phyloP scores from a whole-genome alignment of 345 rosid species.

The Mangifera indica region DNA sequence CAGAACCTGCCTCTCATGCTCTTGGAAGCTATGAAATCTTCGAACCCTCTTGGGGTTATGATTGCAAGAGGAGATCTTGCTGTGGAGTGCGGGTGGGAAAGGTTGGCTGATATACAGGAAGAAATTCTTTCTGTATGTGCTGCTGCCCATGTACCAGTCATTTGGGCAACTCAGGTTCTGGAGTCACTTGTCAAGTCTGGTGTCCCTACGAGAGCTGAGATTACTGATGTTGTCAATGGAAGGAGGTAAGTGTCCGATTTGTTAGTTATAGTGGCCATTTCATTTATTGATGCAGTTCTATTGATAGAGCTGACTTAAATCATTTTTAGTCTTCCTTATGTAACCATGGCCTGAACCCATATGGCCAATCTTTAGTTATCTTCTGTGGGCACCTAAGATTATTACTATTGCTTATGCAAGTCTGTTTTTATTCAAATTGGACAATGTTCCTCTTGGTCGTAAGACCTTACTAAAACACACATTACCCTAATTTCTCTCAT shows the following conservation, averaged over 20 bases:
- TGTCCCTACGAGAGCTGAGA: conserved; percentile 71
- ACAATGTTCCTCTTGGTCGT: too few relatives aligned
- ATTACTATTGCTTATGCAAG: too few relatives aligned
- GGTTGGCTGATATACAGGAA: conserved; percentile 60
- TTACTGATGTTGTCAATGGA: conserved; percentile 60
- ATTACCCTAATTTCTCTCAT: neutral
- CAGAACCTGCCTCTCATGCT: conserved; percentile 50
- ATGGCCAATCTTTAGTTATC: too few relatives aligned
- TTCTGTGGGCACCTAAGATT: too few relatives aligned
- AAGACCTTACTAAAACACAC: neutral
- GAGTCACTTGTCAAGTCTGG: conserved; percentile 69
- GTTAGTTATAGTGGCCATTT: too few relatives aligned
- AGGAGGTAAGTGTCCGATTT: conserved; percentile 40
- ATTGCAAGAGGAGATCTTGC: conserved; percentile 81
- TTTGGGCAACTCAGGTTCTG: conserved; percentile 73
- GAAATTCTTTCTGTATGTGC: conserved; percentile 53
- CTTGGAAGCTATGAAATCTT: conserved; percentile 59
- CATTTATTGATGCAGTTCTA: too few relatives aligned
- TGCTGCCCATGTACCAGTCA: conserved; percentile 55
- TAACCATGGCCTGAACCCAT: too few relatives aligned
- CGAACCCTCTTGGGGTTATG: conserved; percentile 69
- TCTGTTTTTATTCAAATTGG: too few relatives aligned
- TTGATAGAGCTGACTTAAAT: too few relatives aligned
- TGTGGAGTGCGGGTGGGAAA: conserved; percentile 82
- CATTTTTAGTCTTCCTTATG: neutral